These are phyloP conservation scores for Ramaria sp. DNA, from an alignment of 768 basidiomycete genomes.

Conservation along the genomic window DNA sequence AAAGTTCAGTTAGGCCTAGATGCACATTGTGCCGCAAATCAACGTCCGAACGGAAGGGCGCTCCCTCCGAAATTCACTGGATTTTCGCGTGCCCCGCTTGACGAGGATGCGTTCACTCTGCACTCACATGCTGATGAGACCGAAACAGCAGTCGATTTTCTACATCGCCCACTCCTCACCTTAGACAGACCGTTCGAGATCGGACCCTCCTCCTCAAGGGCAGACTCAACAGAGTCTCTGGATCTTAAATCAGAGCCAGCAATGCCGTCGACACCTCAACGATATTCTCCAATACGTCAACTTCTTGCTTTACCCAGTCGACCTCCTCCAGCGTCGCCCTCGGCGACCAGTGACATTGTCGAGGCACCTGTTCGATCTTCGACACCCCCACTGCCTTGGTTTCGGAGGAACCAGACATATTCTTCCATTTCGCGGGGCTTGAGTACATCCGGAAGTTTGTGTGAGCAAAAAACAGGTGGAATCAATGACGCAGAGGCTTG, in stretches of 20 bases:
- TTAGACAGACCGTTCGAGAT: conserved; percentile 6
- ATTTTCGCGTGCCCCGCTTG: conserved; percentile 13
- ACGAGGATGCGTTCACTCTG: conserved; percentile 31
- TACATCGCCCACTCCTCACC: neutral
- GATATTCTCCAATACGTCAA: neutral
- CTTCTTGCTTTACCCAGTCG: neutral
- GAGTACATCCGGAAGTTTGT: neutral
- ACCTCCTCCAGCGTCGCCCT: conserved; percentile 18
- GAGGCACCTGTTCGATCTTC: conserved; percentile 8
- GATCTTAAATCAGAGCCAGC: neutral
- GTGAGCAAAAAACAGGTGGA: neutral
- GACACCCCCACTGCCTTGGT: conserved; percentile 9
- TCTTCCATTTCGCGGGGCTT: neutral
- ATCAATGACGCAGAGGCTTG: conserved; percentile 55
- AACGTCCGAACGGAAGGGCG: conserved; percentile 13
- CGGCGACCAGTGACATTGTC: conserved; percentile 16
- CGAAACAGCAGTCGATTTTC: conserved; percentile 12
- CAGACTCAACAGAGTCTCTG: conserved; percentile 7
- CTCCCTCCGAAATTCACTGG: neutral
- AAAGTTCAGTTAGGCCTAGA: conserved; percentile 41
- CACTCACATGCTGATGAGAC: conserved; percentile 32
- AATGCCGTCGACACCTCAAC: neutral
- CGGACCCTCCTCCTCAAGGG: conserved; percentile 13
- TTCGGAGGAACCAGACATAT: conserved; percentile 17
- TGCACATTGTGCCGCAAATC: conserved; percentile 10